A percentile compares a stretch with the other conserved stretches of the same genome.
Evolutionary conservation across 1,139 yeast genomes (phyloP).

Genomic region (Suhomyces terraborum): DNA sequence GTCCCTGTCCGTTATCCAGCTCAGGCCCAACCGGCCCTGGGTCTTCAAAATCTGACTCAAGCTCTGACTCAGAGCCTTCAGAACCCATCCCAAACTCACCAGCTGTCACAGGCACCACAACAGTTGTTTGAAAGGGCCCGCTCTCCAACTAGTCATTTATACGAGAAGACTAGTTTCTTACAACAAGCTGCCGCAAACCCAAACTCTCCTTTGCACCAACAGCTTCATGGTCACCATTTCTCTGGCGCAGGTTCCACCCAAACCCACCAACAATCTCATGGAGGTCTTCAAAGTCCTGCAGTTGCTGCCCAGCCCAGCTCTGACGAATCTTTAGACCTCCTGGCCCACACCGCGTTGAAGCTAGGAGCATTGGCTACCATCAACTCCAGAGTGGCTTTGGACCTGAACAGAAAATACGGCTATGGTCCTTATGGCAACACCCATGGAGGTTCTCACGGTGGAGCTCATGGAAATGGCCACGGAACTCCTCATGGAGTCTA

Average conservation of each 20-base stretch:
- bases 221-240: slow-evolving; percentile 17
- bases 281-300: not conserved
- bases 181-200: slow-evolving; percentile 47
- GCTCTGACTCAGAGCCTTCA: not conserved
- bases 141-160: slow-evolving; percentile 49
- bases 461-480: slow-evolving; percentile 2
- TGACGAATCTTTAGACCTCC: slow-evolving; percentile 35
- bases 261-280: not conserved
- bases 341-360: slow-evolving; percentile 51
- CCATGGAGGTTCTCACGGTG: not conserved
- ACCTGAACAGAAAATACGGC: slow-evolving; percentile 49
- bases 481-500: slow-evolving; percentile 12
- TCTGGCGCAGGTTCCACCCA: slow-evolving; percentile 1
- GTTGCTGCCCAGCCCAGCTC: slow-evolving; percentile 4
- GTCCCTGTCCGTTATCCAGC: not conserved
- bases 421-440: slow-evolving; percentile 10
- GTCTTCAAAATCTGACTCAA: slow-evolving; percentile 17
- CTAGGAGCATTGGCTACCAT: slow-evolving; percentile 66
- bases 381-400: slow-evolving; percentile 60
- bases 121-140: slow-evolving; percentile 40
- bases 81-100: slow-evolving; percentile 19
- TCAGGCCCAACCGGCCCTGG: slow-evolving; percentile 10
- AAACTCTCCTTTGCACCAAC: slow-evolving; percentile 29
- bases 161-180: slow-evolving; percentile 46
- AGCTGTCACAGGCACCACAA: slow-evolving; percentile 17